These are phyloP conservation scores for Holtermannia corniformis DNA, from an alignment of 768 basidiomycete species.

Conservation along the genomic window DNA sequence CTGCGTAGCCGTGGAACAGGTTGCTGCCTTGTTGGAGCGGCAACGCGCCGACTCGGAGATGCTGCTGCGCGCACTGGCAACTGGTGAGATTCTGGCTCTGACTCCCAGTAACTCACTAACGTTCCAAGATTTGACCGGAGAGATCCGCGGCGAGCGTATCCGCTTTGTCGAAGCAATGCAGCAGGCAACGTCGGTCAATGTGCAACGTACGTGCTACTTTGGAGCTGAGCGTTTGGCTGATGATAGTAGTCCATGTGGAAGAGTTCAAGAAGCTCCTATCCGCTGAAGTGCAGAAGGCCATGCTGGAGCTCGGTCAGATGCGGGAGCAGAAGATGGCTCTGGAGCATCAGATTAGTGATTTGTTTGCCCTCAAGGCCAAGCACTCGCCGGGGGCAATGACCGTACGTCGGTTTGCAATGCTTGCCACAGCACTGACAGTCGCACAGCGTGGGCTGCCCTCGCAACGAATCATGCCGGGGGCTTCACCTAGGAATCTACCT, in stretches of 20 bases:
- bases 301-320: conserved; percentile 53
- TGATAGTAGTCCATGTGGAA: conserved; percentile 62
- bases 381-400: conserved; percentile 23
- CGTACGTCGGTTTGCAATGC: too few relatives aligned
- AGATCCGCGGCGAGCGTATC: conserved; percentile 75
- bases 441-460: too few relatives aligned
- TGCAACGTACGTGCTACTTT: conserved; percentile 51
- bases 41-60: conserved; percentile 66
- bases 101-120: not conserved
- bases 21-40: conserved; percentile 49
- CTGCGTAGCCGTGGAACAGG: conserved; percentile 28
- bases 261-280: conserved; percentile 75
- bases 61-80: conserved; percentile 57
- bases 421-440: too few relatives aligned
- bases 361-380: conserved; percentile 40
- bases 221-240: not conserved
- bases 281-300: conserved; percentile 63
- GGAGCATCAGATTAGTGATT: conserved; percentile 37
- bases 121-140: conserved; percentile 62
- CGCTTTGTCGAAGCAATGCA: conserved; percentile 93
- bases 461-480: too few relatives aligned
- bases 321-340: conserved; percentile 37
- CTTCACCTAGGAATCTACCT: too few relatives aligned
- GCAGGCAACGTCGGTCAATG: conserved; percentile 78
- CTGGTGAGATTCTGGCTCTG: conserved; percentile 45